These are phyloP conservation scores for Suillus discolor DNA, from an alignment of 768 basidiomycete genomes.

Conservation along the genomic window DNA sequence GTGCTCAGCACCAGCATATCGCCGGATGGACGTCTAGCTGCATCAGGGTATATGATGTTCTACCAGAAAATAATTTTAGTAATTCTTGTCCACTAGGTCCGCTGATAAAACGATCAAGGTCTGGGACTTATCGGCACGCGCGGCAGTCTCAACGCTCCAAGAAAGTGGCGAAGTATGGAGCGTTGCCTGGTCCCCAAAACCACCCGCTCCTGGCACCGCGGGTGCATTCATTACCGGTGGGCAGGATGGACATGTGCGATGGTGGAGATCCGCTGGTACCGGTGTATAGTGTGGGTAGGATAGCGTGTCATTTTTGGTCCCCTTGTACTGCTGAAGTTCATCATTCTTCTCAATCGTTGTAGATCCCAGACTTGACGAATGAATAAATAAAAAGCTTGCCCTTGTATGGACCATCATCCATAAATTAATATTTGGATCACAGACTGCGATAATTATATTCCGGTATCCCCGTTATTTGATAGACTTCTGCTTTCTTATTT, in stretches of 20 bases:
- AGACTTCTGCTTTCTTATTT: not conserved
- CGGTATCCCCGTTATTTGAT: not conserved
- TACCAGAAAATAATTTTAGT: not conserved
- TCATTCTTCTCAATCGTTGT: not conserved
- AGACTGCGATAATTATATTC: not conserved
- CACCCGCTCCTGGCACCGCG: conserved; percentile 52
- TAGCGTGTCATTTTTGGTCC: not conserved
- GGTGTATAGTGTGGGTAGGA: conserved; percentile 22
- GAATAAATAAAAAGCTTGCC: conserved; percentile 1
- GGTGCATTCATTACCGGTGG: conserved; percentile 74
- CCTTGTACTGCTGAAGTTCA: not conserved
- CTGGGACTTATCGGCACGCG: conserved; percentile 80
- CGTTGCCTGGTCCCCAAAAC: conserved; percentile 76
- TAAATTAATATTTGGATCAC: not conserved
- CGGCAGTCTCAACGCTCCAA: conserved; percentile 75
- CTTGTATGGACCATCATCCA: not conserved
- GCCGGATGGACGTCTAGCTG: conserved; percentile 75
- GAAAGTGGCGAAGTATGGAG: conserved; percentile 85
- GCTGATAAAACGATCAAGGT: conserved; percentile 86
- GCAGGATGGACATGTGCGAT: conserved; percentile 71
- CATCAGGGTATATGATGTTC: conserved; percentile 68
- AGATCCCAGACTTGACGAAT: not conserved
- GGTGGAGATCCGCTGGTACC: conserved; percentile 76
- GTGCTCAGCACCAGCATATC: conserved; percentile 83
- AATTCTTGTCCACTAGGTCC: conserved; percentile 47